Evolutionary conservation across 106 monocot genomes (phyloP), one percentile per base, ranked within the genome.

Genomic region (Gastrodia elata): DNA sequence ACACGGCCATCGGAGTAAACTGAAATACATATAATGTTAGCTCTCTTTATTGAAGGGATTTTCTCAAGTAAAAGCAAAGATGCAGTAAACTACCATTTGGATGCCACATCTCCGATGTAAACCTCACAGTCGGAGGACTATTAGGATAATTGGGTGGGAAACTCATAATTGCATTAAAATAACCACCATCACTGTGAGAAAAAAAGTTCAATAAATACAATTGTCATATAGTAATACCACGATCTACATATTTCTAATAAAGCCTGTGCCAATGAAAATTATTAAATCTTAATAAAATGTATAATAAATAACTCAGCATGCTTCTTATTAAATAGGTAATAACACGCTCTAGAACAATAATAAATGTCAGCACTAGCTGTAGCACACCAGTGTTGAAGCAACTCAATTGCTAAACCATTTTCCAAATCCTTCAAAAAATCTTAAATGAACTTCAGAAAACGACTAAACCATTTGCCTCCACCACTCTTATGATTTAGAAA

Each of bases 31-130:
- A 2, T 30, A 59, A 33, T 39, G 39, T 52, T 22, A 56, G 16
- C 57, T 25, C 3, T 13, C 22, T 18, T 70, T 32, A 27, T 74
- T 28, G 73, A 44, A 34, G 35, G 13, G 65, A 43, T 56, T 65
- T 71, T 13, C 16, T 39, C 38, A 64, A 52, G 52, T 7, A 5
- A 74, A 74, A 58, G 68, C 20, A 8, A 76, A 74, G 58, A 15
- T 9, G 15, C 15, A 55, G 39, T 10, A 11, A 36, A 32, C 77
- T 64, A 84, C 86, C 90, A 79, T 90, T 90, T 46, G 90, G 90
- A 52, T 90, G 90, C 90, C 90, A 90, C 90, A 90, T 90, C 61
- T 86, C 86, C 11, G 90, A 86, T 42, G 83, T 80, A 75, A 90
- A 90, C 65, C 86, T 77, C 25, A 90, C 80, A 1, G 84, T 69